phyloP scores from a whole-genome alignment of 768 basidiomycete genomes.

The Polyporus arcularius region DNA sequence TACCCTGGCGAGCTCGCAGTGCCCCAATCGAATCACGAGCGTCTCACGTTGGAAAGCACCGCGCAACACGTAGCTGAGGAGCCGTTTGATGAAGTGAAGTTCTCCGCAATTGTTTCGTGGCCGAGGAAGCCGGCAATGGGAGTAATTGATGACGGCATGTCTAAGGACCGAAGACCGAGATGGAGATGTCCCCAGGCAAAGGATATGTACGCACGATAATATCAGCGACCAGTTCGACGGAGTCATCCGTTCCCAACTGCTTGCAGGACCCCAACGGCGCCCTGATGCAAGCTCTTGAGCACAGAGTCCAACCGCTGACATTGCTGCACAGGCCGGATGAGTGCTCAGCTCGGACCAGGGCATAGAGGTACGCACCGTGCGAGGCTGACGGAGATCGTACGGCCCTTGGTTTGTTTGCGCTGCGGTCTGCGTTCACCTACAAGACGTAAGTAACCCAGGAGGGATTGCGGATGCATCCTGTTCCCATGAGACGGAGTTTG shows the following conservation, averaged over 20 bases:
- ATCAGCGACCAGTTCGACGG: neutral
- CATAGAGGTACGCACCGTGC: too few species aligned
- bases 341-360: too few species aligned
- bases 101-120: neutral
- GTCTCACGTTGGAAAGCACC: neutral
- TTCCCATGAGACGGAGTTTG: too few species aligned
- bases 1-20: conserved; percentile 1
- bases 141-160: conserved; percentile 3
- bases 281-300: too few species aligned
- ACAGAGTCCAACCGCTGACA: too few species aligned
- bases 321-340: too few species aligned
- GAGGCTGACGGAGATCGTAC: too few species aligned
- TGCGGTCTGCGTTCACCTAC: too few species aligned
- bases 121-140: neutral
- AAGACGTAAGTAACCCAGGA: too few species aligned
- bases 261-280: too few species aligned
- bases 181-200: neutral
- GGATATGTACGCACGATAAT: neutral
- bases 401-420: too few species aligned
- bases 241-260: neutral
- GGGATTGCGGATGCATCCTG: too few species aligned
- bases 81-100: neutral
- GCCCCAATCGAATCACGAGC: conserved; percentile 3
- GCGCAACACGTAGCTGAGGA: neutral
- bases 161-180: neutral